Percentiles rank a stretch among this genome's conserved stretches.
Conservation (phyloP, 495 filamentous ascomycete genomes). For the Letharia lupina region DNA sequence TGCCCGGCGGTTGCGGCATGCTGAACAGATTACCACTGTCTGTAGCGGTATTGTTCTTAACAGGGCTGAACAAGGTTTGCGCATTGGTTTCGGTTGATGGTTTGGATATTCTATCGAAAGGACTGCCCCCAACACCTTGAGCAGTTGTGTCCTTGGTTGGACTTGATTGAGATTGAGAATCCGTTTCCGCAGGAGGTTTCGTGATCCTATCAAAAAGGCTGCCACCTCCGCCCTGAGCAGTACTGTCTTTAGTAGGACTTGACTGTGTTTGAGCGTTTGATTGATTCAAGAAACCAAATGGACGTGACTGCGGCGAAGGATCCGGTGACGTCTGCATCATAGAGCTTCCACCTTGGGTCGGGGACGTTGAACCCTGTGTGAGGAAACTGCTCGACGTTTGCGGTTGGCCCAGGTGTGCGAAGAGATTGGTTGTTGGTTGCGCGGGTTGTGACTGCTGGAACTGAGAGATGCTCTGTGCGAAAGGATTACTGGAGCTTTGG, state of each 20-base stretch:
- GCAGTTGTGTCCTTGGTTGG: background rate
- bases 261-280: background rate
- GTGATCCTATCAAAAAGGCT: constrained; percentile 16
- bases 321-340: constrained; percentile 20
- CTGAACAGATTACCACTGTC: constrained; percentile 6
- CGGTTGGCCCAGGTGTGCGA: constrained; percentile 11
- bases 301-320: constrained; percentile 17
- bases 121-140: background rate
- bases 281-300: constrained; percentile 18
- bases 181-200: background rate
- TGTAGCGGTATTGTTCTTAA: background rate
- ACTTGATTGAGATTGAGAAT: background rate
- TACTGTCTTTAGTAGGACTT: constrained; percentile 9
- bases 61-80: background rate
- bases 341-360: constrained; percentile 10
- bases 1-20: background rate
- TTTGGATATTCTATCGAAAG: constrained; percentile 12
- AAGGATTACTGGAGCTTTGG: constrained; percentile 18
- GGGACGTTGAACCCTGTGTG: constrained; percentile 12
- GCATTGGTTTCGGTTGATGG: background rate
- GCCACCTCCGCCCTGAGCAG: constrained; percentile 1
- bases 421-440: constrained; percentile 12
- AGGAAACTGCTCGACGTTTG: constrained; percentile 12
- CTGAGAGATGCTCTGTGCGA: constrained; percentile 13
- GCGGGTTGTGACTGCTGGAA: constrained; percentile 13